Percentiles rank a stretch among this genome's conserved stretches.
These are phyloP conservation scores for Neopestalotiopsis sp. DNA, from an alignment of 2,329 filamentous ascomycete species.

Conservation along the genomic window DNA sequence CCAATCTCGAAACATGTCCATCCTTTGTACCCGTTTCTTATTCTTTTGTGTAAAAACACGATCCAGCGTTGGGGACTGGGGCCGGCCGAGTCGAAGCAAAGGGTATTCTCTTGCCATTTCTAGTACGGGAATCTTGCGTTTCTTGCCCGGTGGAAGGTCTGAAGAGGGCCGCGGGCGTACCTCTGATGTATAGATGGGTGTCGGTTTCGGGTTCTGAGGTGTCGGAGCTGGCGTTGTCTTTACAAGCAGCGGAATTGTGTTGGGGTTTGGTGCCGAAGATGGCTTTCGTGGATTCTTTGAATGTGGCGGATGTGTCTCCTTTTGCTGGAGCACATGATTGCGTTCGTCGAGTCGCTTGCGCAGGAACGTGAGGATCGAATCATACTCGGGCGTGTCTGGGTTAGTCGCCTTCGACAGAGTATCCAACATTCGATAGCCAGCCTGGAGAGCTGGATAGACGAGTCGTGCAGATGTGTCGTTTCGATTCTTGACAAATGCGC, in stretches of 20 bases:
- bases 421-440: constrained; percentile 60
- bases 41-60: constrained; percentile 60
- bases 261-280: constrained; percentile 25
- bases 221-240: constrained; percentile 34
- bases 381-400: constrained; percentile 38
- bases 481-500: constrained; percentile 66
- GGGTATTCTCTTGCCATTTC: constrained; percentile 60
- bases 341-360: constrained; percentile 40
- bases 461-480: constrained; percentile 63
- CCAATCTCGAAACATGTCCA: constrained; percentile 43
- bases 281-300: constrained; percentile 22
- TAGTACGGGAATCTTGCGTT: constrained; percentile 63
- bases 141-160: constrained; percentile 49
- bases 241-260: constrained; percentile 37
- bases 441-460: constrained; percentile 64
- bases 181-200: constrained; percentile 50
- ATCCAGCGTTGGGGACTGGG: constrained; percentile 65
- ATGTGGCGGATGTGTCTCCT: constrained; percentile 23
- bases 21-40: constrained; percentile 45
- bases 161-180: constrained; percentile 52
- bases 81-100: constrained; percentile 70
- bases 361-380: constrained; percentile 47
- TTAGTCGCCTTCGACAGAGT: constrained; percentile 25
- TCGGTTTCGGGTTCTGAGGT: constrained; percentile 39
- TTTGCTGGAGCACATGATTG: constrained; percentile 28